phyloP scores from a whole-genome alignment of 495 filamentous ascomycete genomes.

The Penicillium egyptiacum region DNA sequence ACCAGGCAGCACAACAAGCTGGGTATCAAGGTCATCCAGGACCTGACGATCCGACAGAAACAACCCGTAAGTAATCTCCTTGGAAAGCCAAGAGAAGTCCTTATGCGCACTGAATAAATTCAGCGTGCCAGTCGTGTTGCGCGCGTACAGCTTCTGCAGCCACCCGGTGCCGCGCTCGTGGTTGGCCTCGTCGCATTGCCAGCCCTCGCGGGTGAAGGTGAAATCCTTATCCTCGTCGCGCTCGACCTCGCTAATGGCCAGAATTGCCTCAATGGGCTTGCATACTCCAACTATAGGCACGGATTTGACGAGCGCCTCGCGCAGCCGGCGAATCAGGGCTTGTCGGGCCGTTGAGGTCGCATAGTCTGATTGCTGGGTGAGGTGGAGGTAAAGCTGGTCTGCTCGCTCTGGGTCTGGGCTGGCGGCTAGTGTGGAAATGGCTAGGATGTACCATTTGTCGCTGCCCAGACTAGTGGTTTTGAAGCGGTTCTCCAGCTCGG shows the following conservation, averaged over 20 bases:
- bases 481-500: slow-evolving; percentile 52
- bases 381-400: slow-evolving; percentile 51
- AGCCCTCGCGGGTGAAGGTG: slow-evolving; percentile 43
- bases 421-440: slow-evolving; percentile 45
- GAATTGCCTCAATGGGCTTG: slow-evolving; percentile 52
- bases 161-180: slow-evolving; percentile 44
- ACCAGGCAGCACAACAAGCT: slow-evolving; percentile 53
- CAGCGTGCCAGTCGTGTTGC: slow-evolving; percentile 38
- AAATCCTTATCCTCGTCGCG: slow-evolving; percentile 53
- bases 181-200: slow-evolving; percentile 48
- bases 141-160: slow-evolving; percentile 45
- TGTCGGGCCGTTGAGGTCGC: slow-evolving; percentile 38
- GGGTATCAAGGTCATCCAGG: slow-evolving; percentile 52
- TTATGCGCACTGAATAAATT: slow-evolving; percentile 50
- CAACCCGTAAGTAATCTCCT: slow-evolving; percentile 56
- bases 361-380: slow-evolving; percentile 44
- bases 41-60: slow-evolving; percentile 56
- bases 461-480: slow-evolving; percentile 44
- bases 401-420: slow-evolving; percentile 47
- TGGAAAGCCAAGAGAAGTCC: slow-evolving; percentile 46
- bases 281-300: slow-evolving; percentile 53
- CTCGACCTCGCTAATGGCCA: slow-evolving; percentile 49
- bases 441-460: slow-evolving; percentile 60
- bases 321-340: slow-evolving; percentile 49
- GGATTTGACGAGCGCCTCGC: slow-evolving; percentile 53